Evolutionary conservation across 108 stramenopile species (phyloP), one percentile per base, ranked within the genome.

Genomic region (Cyclotella distinguenda): DNA sequence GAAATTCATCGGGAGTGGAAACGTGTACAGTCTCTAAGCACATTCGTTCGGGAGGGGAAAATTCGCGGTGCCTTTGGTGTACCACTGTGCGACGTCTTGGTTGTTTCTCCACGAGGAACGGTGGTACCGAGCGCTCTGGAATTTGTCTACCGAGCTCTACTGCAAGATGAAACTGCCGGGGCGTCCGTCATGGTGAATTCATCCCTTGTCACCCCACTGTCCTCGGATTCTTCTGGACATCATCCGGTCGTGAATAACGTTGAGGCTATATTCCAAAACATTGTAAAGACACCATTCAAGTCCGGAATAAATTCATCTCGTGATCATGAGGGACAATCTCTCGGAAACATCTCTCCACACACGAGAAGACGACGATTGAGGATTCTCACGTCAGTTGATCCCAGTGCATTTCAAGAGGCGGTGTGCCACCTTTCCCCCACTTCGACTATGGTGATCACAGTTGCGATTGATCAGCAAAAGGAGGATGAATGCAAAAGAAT

Each of bases 1-100:
- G 79, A 46, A 22, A 86, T 94, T 44, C 93, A 94, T 52, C 15
- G 30, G 16, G 81, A 86, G 48, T 89, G 86, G 86, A 79, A 83
- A 53, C 70, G 88, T 13, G 82, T 94, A 6, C 36, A 74, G 68
- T 64, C 67, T 18, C 32, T 90, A 2, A 70, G 84, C 6, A 67
- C 87, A 33, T 72, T 71, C 1, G 44, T 89, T 11, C 81, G 93
- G 9, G 34, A 72, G 28, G 88, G 89, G n/a, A 70, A 79, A 33
- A 51, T 78, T 15, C 78, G 83, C 3, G 87, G 91, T 12, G 61
- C 72, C 9, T 78, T 78, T 21, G 91, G 88, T 38, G 38, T 48
- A 19, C 83, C 84, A 60, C 72, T 94, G 27, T 72, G 69, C 11
- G 86, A 90, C 67, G 85, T 90, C 5, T 60, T 94, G 5, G 88